Conservation (phyloP, 352 stramenopile species). For the Globisporangium canariense region DNA sequence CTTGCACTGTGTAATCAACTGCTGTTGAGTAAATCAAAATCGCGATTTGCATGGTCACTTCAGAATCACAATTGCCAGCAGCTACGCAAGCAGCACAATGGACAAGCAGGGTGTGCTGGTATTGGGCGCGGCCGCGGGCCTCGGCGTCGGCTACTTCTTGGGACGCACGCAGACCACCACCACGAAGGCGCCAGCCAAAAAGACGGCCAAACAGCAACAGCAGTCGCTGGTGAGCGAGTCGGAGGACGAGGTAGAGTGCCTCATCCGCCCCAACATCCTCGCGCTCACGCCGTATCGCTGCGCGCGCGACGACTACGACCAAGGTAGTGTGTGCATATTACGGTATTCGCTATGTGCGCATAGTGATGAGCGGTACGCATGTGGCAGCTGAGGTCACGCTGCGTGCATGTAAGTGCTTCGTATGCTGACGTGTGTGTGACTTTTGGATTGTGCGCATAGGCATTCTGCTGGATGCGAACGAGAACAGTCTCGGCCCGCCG, state of each 20-base stretch:
- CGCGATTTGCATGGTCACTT: not conserved
- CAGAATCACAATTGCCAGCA: conserved; percentile 10
- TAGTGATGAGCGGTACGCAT: not conserved
- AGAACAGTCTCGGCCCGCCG: conserved; percentile 95
- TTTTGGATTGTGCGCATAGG: conserved; percentile 34
- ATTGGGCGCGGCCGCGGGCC: conserved; percentile 53
- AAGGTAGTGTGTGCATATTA: conserved; percentile 33
- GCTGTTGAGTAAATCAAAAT: not conserved
- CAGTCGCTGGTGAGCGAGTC: not conserved
- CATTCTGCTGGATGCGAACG: conserved; percentile 97
- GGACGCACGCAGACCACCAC: conserved; percentile 41
- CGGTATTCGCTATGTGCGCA: not conserved
- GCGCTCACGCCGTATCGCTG: conserved; percentile 95
- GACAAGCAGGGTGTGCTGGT: conserved; percentile 68
- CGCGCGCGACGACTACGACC: conserved; percentile 94
- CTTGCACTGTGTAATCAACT: not conserved
- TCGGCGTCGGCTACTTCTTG: conserved; percentile 67
- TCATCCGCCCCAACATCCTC: conserved; percentile 97
- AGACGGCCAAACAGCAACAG: not conserved
- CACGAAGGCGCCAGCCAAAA: conserved; percentile 2
- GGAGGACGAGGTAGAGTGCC: conserved; percentile 68
- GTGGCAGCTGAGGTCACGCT: not conserved
- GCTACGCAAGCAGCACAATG: conserved; percentile 20
- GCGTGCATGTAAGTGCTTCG: not conserved
- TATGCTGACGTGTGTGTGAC: not conserved